Base-by-base conservation (phyloP, 164 flowering plant genomes). In the Santalum album region DNA sequence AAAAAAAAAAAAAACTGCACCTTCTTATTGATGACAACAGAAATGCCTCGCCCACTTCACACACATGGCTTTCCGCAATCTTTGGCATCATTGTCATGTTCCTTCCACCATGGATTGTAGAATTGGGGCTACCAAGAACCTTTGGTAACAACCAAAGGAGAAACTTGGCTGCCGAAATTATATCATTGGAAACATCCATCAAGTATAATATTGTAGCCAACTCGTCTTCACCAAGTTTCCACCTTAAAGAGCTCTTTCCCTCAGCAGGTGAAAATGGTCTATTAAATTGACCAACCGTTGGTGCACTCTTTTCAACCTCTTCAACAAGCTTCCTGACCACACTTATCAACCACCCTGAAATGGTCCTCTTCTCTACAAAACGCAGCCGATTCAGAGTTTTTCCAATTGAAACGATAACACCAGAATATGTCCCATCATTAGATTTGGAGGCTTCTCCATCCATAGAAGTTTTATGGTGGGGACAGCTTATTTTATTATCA, bases 221-320 rank as follows among this genome's bases (percentile, higher is more conserved):
- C 62, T 82, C 95, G 62, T 90, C 95, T 65, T 90, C 97, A 58
- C 86, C 81, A 55, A 94, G 87, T 75, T 79, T 94, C 99, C 99
- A 90, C 20, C 53, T 64, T 0, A 53, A 16, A 51, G 78, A 57
- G 60, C 69, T 68, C 59, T 66, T 70, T 12, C 81, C 95, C 66
- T 83, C 88, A 57, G 56, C 67, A 51, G 84, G 42, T 59, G 77
- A 34, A 24, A 67, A 75, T 22, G 77, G 42, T 55, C 86, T 75
- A 55, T 71, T 61, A 64, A 60, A 66, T 53, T 80, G 95, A 19
- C 79, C 86, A 56, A 62, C 72, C 62, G 79, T 83, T 23, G 68
- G 42, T 44, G 62, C 53, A 52, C 68, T 62, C 65, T 74, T 90
- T 52, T 80, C 95, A 56, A 65, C 21, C 49, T 82, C 96, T 64